Conservation (phyloP, 2,329 filamentous ascomycete genomes). For the Apiospora hydei region DNA sequence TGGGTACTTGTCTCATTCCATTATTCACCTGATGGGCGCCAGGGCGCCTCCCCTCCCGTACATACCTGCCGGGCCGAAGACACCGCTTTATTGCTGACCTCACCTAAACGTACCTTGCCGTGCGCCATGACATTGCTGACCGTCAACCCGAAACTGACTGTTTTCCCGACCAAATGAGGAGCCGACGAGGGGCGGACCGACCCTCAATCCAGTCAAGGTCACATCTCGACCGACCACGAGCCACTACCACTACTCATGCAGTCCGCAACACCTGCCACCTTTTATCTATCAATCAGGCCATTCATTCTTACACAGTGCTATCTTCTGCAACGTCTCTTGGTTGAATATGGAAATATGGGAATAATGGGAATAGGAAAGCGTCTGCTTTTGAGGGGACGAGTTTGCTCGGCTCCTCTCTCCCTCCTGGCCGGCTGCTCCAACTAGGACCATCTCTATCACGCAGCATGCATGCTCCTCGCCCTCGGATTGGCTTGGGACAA, state of each 20-base stretch:
- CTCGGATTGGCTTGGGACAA: neutral
- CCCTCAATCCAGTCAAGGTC: constrained; percentile 5
- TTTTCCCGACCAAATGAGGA: constrained; percentile 5
- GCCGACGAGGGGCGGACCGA: constrained; percentile 9
- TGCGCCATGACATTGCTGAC: neutral
- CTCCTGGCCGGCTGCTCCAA: neutral
- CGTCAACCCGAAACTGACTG: neutral
- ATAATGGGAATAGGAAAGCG: neutral
- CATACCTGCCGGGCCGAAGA: constrained; percentile 4
- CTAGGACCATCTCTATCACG: neutral
- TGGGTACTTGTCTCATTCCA: neutral
- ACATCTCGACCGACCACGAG: neutral
- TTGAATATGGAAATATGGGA: neutral
- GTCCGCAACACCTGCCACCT: neutral
- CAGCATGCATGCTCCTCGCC: neutral
- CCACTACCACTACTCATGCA: neutral
- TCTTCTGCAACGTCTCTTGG: neutral
- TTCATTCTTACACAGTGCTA: constrained; percentile 1
- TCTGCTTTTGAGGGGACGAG: neutral
- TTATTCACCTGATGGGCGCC: neutral
- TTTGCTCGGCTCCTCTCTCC: neutral
- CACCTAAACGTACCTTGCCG: neutral
- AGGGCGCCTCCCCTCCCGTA: neutral
- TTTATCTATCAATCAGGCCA: neutral
- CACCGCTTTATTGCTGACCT: constrained; percentile 12